phyloP scores from a whole-genome alignment of 352 stramenopile genomes.

The Pythium folliculosum region DNA sequence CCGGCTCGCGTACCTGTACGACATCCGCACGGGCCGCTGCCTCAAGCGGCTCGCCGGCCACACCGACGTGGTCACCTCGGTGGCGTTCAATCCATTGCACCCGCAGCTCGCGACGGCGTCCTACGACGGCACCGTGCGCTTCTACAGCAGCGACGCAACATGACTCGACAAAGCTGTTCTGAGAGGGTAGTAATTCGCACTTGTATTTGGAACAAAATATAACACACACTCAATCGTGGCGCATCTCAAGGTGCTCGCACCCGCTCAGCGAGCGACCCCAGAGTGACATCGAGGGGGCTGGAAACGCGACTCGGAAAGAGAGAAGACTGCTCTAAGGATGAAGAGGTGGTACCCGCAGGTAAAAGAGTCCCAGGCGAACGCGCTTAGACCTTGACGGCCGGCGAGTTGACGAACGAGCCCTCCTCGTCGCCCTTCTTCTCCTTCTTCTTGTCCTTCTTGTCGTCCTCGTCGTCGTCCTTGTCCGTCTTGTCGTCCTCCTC shows the following conservation, averaged over 20 bases:
- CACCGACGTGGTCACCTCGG: constrained; percentile 72
- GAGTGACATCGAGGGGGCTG: constrained; percentile 5
- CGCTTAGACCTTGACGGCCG: constrained; percentile 56
- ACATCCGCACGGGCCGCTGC: constrained; percentile 72
- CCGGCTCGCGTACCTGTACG: constrained; percentile 80
- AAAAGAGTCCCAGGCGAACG: background rate
- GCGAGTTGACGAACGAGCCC: constrained; percentile 84
- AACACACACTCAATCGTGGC: constrained; percentile 40
- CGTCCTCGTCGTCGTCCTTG: constrained; percentile 58
- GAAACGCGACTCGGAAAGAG: constrained; percentile 11
- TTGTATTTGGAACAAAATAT: constrained; percentile 46
- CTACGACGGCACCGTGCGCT: constrained; percentile 63
- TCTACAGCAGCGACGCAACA: constrained; percentile 29
- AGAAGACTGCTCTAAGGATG: constrained; percentile 19
- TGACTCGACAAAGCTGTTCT: background rate
- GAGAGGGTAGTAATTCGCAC: constrained; percentile 26
- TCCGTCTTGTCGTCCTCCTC: constrained; percentile 59
- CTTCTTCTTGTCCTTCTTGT: constrained; percentile 79
- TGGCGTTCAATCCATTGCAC: constrained; percentile 79
- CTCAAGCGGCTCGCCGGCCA: constrained; percentile 66
- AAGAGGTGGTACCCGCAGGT: background rate
- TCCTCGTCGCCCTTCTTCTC: constrained; percentile 66
- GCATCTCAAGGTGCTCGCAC: constrained; percentile 25
- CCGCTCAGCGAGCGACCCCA: constrained; percentile 1
- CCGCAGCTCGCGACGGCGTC: constrained; percentile 83